Conservation (phyloP, 2,329 filamentous ascomycete genomes). For the Nigrospora osmanthi region DNA sequence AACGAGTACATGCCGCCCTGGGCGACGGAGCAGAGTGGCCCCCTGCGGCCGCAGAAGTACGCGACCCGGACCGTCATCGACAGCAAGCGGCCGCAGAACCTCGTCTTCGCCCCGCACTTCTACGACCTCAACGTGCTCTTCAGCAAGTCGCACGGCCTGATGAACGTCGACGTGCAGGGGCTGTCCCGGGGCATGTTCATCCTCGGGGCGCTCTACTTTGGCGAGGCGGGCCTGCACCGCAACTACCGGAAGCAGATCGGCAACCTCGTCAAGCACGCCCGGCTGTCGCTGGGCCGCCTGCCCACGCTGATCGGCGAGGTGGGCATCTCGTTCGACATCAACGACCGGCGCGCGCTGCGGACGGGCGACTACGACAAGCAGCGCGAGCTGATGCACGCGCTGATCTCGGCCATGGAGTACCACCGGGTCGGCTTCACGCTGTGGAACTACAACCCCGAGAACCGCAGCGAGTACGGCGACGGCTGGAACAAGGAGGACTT, state of each 20-base stretch:
- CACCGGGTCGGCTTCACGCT: constrained; percentile 26
- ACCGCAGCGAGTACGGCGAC: constrained; percentile 28
- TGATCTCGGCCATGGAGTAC: constrained; percentile 32
- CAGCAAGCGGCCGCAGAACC: constrained; percentile 17
- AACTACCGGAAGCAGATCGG: constrained; percentile 30
- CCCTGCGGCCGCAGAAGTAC: constrained; percentile 11
- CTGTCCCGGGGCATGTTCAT: constrained; percentile 30
- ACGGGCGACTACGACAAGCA: constrained; percentile 30
- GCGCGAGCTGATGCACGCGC: constrained; percentile 28
- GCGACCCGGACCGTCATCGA: constrained; percentile 18
- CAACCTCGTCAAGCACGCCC: constrained; percentile 25
- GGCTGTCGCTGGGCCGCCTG: constrained; percentile 18
- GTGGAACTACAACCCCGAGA: constrained; percentile 32
- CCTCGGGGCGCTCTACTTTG: constrained; percentile 31
- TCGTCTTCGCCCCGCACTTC: constrained; percentile 34
- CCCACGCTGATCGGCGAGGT: constrained; percentile 31
- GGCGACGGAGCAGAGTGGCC: constrained; percentile 6
- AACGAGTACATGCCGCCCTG: constrained; percentile 33
- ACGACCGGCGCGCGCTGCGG: constrained; percentile 23
- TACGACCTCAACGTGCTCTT: constrained; percentile 34
- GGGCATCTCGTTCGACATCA: constrained; percentile 32
- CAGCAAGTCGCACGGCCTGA: constrained; percentile 24
- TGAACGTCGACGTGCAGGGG: constrained; percentile 32
- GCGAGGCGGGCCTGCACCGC: constrained; percentile 23
- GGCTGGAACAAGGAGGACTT: constrained; percentile 36